Evolutionary conservation across 2,329 filamentous ascomycete species (phyloP), one percentile per base, ranked within the genome.

Genomic region (Tolypocladium album): DNA sequence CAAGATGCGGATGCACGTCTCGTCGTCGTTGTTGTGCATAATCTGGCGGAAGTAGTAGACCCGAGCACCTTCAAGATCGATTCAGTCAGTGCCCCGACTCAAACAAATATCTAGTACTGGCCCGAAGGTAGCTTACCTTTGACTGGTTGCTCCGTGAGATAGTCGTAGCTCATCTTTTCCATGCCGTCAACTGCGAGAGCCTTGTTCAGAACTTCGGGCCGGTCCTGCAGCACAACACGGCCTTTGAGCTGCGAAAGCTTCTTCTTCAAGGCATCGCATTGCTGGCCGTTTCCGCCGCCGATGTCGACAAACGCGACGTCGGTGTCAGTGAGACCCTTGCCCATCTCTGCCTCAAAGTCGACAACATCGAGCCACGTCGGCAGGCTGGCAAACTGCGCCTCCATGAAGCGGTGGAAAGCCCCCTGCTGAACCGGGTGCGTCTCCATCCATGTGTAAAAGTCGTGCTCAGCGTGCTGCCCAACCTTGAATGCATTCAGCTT

Each of bases 41-140:
- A 70, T 66, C n/a, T 68, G 63, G 36, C 68, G 67, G 45, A 69
- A 67, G 58, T 70, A 70, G 57, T 68, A 69, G 6, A 66, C 65
- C 3, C 62, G 61, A 4, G 65, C 67, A 57, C 58, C 66, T 68
- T 22, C 15, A 1, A 11, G 20, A 8, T 11, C 31, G 17, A n/a
- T 12, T n/a, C 15, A 45, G 31, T 58, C n/a, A 36, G 31, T 24
- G 38, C 15, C 4, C 9, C 12, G 3, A 31, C 15, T 17, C 27
- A 34, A 4, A 17, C 27, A 34, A 31, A 20, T 52, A 9, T 36
- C 27, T 3, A 31, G 27, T 5, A 5, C 27, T 36, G 34, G 34
- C 7, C 7, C 7, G 34, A 36, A 3, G 7, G 27, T 17, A 31
- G 55, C 59, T 55, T 55, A 68, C 68, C 63, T 62, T 68, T 66